Evolutionary conservation across 352 stramenopile species (phyloP), one percentile per base, ranked within the genome.

Genomic region (Globisporangium camurandrum): DNA sequence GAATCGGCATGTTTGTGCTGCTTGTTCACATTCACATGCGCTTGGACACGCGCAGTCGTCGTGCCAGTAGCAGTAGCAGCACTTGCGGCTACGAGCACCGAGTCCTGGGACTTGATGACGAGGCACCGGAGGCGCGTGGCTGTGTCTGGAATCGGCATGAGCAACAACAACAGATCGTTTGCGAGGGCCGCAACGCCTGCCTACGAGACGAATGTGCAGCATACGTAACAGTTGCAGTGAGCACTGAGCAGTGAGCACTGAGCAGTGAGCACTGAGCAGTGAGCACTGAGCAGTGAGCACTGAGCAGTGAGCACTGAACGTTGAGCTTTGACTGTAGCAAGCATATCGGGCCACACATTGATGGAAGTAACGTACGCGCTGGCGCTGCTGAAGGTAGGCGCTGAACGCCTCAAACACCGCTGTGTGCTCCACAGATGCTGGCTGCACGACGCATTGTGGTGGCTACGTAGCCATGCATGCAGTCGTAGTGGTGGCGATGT

Each of bases 301-400:
- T 30, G 4, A 8, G 2, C 5, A 26, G 2, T 37, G 3, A 24
- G n/a, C n/a, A 14, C 9, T 23, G n/a, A 14, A 12, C 17, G 30
- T 14, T 16, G 16, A 24, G 42, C 16, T 4, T 42, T 20, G 37
- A 14, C 16, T 49, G 30, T 23, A 17, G 44, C 39, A 50, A 20
- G 23, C 16, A 51, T 63, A 24, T 56, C 86, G 74, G n/a, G 75
- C 66, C 24, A 75, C 56, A 1, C 75, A 69, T 8, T 61, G 51
- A 52, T 69, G 70, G 11, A 87, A 45, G 36, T 87, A 87, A 51
- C 66, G 28, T 56, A 88, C 77, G 19, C 78, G 68, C 24, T 77
- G 59, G 1, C 75, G 71, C 12, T 61, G 53, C 54, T 69, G 71
- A 11, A 89, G 44, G 38, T 89, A 87, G 26, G 56, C 50, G 2